phyloP scores from a whole-genome alignment of 768 basidiomycete species.

The Pleurotus salmoneostramineus region DNA sequence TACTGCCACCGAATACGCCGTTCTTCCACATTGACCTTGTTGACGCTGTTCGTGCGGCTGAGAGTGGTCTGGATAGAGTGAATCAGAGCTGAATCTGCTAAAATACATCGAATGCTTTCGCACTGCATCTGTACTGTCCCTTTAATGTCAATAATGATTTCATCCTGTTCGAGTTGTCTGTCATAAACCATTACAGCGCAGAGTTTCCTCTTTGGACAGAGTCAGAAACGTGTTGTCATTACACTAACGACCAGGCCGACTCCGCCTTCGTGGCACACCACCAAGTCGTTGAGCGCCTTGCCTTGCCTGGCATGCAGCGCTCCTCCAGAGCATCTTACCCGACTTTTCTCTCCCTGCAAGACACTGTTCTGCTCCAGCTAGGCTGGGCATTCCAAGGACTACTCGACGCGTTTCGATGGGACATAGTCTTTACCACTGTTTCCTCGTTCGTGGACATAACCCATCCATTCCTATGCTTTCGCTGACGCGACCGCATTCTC shows the following conservation, averaged over 20 bases:
- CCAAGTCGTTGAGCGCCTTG: no score
- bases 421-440: slow-evolving; percentile 53
- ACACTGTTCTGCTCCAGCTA: slow-evolving; percentile 58
- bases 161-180: no score
- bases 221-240: background rate
- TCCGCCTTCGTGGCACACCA: no score
- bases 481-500: background rate
- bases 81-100: background rate
- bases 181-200: no score
- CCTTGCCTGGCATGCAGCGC: no score
- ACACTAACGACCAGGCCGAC: no score
- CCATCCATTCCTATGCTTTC: background rate
- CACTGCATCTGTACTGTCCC: no score
- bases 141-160: no score
- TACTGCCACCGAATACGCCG: slow-evolving; percentile 58
- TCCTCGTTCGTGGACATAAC: slow-evolving; percentile 45
- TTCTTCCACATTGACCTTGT: slow-evolving; percentile 91
- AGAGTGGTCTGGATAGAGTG: slow-evolving; percentile 32
- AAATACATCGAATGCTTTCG: no score
- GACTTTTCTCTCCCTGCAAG: slow-evolving; percentile 58
- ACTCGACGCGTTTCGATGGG: slow-evolving; percentile 72
- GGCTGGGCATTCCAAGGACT: slow-evolving; percentile 58
- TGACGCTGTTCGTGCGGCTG: slow-evolving; percentile 68
- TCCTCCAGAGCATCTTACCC: slow-evolving; percentile 61
- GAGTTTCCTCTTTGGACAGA: background rate